These are phyloP conservation scores for Bipolaris cookei DNA, from an alignment of 2,329 filamentous ascomycete genomes.

Conservation along the genomic window DNA sequence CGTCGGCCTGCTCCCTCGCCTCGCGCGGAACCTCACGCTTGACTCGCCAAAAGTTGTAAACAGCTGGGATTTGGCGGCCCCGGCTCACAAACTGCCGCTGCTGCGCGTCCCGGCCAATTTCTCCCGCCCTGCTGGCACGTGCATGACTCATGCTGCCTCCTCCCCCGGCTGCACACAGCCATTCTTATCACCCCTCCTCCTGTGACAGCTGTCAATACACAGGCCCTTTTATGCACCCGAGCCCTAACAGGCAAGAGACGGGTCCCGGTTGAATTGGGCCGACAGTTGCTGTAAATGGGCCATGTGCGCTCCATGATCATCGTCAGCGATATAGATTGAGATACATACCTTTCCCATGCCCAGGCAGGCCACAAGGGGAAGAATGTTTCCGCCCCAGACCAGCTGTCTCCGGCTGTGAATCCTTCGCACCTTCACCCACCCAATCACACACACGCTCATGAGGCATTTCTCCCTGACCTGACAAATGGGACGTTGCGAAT, in stretches of 20 bases:
- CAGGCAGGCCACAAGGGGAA: background rate
- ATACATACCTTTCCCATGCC: background rate
- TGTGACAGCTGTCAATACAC: slow-evolving; percentile 17
- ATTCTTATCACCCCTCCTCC: slow-evolving; percentile 2
- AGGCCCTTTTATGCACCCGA: slow-evolving; percentile 11
- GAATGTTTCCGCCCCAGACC: background rate
- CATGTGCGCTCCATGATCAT: slow-evolving; percentile 5
- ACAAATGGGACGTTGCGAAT: background rate
- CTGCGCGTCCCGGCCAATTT: slow-evolving; percentile 7
- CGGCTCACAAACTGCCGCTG: slow-evolving; percentile 10
- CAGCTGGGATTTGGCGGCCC: background rate
- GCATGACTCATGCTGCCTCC: slow-evolving; percentile 5
- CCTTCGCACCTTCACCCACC: too few relatives aligned
- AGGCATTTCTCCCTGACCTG: background rate
- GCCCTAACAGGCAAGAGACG: slow-evolving; percentile 14
- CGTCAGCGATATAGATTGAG: slow-evolving; percentile 6
- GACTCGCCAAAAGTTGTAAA: slow-evolving; percentile 3
- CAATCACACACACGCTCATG: background rate
- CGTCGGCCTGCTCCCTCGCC: slow-evolving; percentile 9
- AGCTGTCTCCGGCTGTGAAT: too few relatives aligned
- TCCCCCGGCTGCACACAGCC: background rate
- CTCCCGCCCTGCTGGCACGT: slow-evolving; percentile 2
- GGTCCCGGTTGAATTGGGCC: slow-evolving; percentile 15
- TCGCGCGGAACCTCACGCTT: slow-evolving; percentile 11
- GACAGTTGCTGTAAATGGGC: slow-evolving; percentile 5